Evolutionary conservation across 768 basidiomycete species (phyloP).

Genomic region (Pluteus cervinus): DNA sequence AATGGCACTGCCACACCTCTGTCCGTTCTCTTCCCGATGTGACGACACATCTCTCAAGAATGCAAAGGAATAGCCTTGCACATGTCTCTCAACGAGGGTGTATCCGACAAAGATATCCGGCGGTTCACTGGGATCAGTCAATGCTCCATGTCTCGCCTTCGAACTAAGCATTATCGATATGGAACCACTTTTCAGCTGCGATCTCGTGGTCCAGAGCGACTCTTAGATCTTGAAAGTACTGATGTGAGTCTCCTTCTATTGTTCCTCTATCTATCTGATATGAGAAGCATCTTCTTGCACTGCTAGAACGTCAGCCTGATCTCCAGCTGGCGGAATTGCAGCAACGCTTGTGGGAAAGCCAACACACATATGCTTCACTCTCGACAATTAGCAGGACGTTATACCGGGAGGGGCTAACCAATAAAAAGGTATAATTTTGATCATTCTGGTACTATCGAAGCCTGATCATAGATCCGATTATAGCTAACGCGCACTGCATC

Average conservation of each 20-base stretch:
- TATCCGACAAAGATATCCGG: background rate
- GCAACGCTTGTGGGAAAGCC: conserved; percentile 9
- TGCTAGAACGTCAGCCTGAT: conserved; percentile 12
- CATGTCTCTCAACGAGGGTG: background rate
- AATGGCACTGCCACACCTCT: no score
- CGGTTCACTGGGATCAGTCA: background rate
- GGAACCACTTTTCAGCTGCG: no score
- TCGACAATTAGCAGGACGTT: conserved; percentile 14
- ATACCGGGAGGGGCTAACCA: conserved; percentile 8
- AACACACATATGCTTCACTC: conserved; percentile 7
- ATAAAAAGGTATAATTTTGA: conserved; percentile 11
- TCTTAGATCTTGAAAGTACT: no score
- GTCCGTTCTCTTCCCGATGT: no score
- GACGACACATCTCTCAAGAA: background rate
- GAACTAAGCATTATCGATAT: background rate
- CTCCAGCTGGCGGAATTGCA: conserved; percentile 13
- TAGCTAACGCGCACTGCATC: conserved; percentile 13
- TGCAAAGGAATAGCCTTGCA: background rate
- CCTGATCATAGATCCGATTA: background rate
- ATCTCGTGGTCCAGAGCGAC: no score
- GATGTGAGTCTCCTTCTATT: no score
- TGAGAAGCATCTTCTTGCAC: conserved; percentile 10
- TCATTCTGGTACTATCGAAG: conserved; percentile 1
- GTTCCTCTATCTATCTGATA: background rate
- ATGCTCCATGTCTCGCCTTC: background rate